Conservation (phyloP, 192 early-diverging fungal species). For the Coemansia sp. region DNA sequence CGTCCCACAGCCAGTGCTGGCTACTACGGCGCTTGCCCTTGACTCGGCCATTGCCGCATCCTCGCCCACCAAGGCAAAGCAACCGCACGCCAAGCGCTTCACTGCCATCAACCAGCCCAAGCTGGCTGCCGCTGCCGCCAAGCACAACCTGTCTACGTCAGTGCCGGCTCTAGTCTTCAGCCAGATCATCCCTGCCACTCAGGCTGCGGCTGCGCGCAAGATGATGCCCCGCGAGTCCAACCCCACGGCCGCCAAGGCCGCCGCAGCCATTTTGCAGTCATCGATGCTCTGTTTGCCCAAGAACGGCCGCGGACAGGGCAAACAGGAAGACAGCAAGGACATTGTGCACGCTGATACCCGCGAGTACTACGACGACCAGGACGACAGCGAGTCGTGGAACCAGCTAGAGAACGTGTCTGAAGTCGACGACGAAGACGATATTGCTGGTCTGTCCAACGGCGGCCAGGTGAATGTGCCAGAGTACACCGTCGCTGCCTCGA, state of each 20-base stretch:
- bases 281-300: conserved; percentile 51
- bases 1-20: conserved; percentile 11
- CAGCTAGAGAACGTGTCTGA: conserved; percentile 46
- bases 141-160: conserved; percentile 47
- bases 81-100: conserved; percentile 28
- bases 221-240: conserved; percentile 57
- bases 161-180: conserved; percentile 53
- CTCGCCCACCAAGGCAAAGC: conserved; percentile 15
- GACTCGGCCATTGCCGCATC: conserved; percentile 14
- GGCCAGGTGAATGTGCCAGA: conserved; percentile 4
- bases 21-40: conserved; percentile 25
- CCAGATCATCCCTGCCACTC: conserved; percentile 54
- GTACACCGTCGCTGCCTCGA: conserved; percentile 29
- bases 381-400: conserved; percentile 12
- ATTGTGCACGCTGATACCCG: neutral
- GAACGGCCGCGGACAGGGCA: conserved; percentile 52
- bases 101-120: conserved; percentile 9
- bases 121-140: neutral
- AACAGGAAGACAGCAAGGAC: conserved; percentile 23
- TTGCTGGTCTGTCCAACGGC: neutral
- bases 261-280: conserved; percentile 50
- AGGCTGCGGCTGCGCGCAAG: conserved; percentile 53
- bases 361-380: neutral
- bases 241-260: conserved; percentile 43
- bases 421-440: conserved; percentile 35